phyloP scores from a whole-genome alignment of 1,139 yeast genomes.

The Yamadazyma pseudoaaseri region DNA sequence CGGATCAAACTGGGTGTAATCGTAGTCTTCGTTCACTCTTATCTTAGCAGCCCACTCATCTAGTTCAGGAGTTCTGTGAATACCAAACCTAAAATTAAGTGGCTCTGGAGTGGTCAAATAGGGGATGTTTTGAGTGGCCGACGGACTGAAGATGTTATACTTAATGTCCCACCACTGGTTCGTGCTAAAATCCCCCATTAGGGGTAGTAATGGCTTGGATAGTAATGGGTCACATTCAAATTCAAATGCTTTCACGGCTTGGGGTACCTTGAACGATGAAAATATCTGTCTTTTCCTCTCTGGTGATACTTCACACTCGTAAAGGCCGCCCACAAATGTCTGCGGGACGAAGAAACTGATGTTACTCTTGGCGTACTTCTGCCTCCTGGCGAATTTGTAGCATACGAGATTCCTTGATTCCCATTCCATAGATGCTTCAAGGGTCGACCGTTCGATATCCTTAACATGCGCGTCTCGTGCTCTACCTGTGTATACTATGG shows the following conservation, averaged over 20 bases:
- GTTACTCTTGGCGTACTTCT: slow-evolving; percentile 53
- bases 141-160: slow-evolving; percentile 21
- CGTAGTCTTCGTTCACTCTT: slow-evolving; percentile 52
- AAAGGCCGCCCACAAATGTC: slow-evolving; percentile 67
- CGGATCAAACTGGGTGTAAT: slow-evolving; percentile 38
- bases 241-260: slow-evolving; percentile 19
- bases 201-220: slow-evolving; percentile 53
- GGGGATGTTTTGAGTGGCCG: slow-evolving; percentile 52
- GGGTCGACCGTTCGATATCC: slow-evolving; percentile 21
- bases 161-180: slow-evolving; percentile 45
- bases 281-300: slow-evolving; percentile 20
- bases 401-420: slow-evolving; percentile 43
- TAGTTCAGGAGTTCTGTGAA: slow-evolving; percentile 27
- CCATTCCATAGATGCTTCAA: slow-evolving; percentile 27
- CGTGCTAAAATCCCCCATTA: slow-evolving; percentile 57
- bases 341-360: slow-evolving; percentile 55
- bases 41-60: slow-evolving; percentile 50
- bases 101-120: slow-evolving; percentile 53
- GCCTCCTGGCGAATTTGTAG: slow-evolving; percentile 62
- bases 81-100: slow-evolving; percentile 42
- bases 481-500: slow-evolving; percentile 28
- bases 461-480: slow-evolving; percentile 17
- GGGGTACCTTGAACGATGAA: slow-evolving; percentile 14
- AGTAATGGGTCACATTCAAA: slow-evolving; percentile 34
- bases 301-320: slow-evolving; percentile 45